phyloP scores from a whole-genome alignment of 2,329 filamentous ascomycete species.

The Fusarium chuoi region DNA sequence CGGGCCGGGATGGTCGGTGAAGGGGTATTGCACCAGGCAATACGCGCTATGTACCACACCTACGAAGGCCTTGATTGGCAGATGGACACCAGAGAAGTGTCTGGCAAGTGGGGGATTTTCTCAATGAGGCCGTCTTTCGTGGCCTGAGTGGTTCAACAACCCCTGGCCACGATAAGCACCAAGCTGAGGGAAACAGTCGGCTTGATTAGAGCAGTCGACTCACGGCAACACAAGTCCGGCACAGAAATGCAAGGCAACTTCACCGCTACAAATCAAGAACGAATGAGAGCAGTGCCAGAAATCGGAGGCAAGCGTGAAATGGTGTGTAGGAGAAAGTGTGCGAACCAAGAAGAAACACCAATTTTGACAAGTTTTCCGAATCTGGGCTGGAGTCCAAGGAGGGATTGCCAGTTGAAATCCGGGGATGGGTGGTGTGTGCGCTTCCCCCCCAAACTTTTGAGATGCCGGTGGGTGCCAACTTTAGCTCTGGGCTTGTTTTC shows the following conservation, averaged over 20 bases:
- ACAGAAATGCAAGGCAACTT: conserved; percentile 19
- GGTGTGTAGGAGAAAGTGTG: conserved; percentile 35
- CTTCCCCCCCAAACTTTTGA: conserved; percentile 16
- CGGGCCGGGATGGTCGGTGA: conserved; percentile 37
- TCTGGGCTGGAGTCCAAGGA: conserved; percentile 4
- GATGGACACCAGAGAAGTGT: conserved; percentile 5
- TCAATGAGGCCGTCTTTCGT: conserved; percentile 19
- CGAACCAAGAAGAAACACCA: conserved; percentile 31
- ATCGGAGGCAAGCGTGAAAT: conserved; percentile 25
- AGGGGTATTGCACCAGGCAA: conserved; percentile 12
- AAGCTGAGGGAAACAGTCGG: conserved; percentile 20
- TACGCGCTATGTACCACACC: conserved; percentile 28
- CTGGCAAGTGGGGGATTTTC: conserved; percentile 1
- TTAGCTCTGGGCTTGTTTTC: conserved; percentile 7
- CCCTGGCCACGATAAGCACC: conserved; percentile 29
- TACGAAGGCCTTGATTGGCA: not conserved
- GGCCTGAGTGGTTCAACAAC: conserved; percentile 28
- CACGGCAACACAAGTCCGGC: conserved; percentile 26
- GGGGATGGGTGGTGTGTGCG: conserved; percentile 37
- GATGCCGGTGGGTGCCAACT: conserved; percentile 24
- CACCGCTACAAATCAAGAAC: conserved; percentile 37
- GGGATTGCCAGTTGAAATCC: conserved; percentile 24
- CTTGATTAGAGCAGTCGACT: conserved; percentile 23
- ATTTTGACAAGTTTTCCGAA: conserved; percentile 21
- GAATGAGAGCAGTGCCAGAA: conserved; percentile 31